phyloP scores from a whole-genome alignment of 1,284 basidiomycete species.

The Wolfiporia cocos region DNA sequence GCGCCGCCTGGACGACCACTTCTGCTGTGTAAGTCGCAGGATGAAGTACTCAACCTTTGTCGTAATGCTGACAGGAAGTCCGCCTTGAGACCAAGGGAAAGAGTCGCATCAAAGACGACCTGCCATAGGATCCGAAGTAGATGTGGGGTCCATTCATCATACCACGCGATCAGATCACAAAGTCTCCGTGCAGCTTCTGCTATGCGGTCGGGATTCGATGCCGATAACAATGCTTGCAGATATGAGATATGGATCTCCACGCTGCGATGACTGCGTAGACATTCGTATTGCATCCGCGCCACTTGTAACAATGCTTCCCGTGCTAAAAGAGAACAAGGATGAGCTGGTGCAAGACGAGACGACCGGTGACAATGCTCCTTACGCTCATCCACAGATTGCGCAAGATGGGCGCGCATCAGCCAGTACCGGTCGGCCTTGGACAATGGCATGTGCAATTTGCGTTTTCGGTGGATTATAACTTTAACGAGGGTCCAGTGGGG shows the following conservation, averaged over 20 bases:
- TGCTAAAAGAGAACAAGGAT: too few species aligned
- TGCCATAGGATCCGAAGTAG: slow-evolving; percentile 25
- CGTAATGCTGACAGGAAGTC: slow-evolving; percentile 9
- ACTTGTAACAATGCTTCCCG: neutral
- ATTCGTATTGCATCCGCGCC: neutral
- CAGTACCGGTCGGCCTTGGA: slow-evolving; percentile 33
- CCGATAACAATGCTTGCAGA: slow-evolving; percentile 16
- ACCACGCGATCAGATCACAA: slow-evolving; percentile 10
- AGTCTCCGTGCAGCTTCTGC: slow-evolving; percentile 10
- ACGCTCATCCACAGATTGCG: too few species aligned
- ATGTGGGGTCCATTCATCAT: slow-evolving; percentile 13
- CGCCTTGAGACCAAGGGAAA: slow-evolving; percentile 1
- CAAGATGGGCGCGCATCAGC: slow-evolving; percentile 37
- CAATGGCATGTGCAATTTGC: slow-evolving; percentile 17
- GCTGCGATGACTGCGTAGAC: slow-evolving; percentile 5
- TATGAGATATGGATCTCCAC: slow-evolving; percentile 20
- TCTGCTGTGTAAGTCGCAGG: slow-evolving; percentile 7
- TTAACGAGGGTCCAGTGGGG: slow-evolving; percentile 32
- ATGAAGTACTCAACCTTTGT: neutral
- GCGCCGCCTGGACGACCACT: too few species aligned
- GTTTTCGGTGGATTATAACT: slow-evolving; percentile 25
- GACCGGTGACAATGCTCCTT: too few species aligned
- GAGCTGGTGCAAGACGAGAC: too few species aligned
- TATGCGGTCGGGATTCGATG: slow-evolving; percentile 3
- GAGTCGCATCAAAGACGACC: slow-evolving; percentile 14